Percentiles rank a stretch among this genome's conserved stretches.
These are phyloP conservation scores for Colletotrichum sp. DNA, from an alignment of 2,329 filamentous ascomycete genomes.

Conservation along the genomic window DNA sequence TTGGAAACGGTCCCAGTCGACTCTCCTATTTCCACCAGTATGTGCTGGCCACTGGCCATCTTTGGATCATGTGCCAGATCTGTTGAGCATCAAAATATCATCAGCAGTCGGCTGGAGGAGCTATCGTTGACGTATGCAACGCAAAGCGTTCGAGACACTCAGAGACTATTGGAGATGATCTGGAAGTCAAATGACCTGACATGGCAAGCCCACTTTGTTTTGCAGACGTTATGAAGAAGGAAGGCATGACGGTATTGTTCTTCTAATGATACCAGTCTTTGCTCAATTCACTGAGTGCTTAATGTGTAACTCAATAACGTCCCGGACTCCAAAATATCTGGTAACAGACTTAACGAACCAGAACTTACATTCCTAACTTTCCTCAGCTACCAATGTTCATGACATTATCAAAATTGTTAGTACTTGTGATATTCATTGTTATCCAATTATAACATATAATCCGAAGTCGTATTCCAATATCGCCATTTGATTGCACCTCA, in stretches of 20 bases:
- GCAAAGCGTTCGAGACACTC: background rate
- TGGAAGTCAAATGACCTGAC: background rate
- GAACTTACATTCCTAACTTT: no score
- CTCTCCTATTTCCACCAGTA: background rate
- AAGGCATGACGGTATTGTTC: background rate
- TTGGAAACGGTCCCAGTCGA: background rate
- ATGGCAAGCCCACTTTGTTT: background rate
- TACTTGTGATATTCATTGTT: no score
- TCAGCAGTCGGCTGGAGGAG: background rate
- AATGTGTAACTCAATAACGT: no score
- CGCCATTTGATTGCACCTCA: no score
- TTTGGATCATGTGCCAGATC: background rate
- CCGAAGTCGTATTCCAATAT: no score
- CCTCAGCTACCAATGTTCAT: no score
- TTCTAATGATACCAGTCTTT: background rate
- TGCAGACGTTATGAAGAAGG: background rate
- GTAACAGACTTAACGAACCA: no score
- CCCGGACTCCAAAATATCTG: no score
- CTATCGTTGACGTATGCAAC: background rate
- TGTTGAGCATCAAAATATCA: background rate
- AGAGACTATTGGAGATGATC: background rate
- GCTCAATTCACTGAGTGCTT: no score
- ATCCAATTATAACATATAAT: no score
- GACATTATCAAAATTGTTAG: no score
- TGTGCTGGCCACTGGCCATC: background rate